Evolutionary conservation across 2,329 filamentous ascomycete genomes (phyloP).

Genomic region (Didymella keratinophila): DNA sequence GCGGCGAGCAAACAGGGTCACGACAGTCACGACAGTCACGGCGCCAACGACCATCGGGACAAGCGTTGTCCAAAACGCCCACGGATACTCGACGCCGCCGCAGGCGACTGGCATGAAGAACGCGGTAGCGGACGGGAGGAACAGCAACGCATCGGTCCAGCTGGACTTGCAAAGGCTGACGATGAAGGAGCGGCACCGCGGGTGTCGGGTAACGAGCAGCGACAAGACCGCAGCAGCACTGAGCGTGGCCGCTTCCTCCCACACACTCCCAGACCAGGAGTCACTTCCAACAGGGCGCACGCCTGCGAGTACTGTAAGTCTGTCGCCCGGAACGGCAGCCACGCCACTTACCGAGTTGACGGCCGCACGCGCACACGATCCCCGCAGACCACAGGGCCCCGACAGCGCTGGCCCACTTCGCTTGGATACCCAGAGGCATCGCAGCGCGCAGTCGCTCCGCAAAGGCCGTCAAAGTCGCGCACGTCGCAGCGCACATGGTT

Average conservation of each 20-base stretch:
- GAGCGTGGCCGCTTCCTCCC: too few species aligned
- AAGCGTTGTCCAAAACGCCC: neutral
- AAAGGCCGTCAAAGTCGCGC: too few species aligned
- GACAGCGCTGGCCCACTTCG: too few species aligned
- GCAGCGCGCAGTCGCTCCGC: too few species aligned
- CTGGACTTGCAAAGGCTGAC: neutral
- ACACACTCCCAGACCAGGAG: neutral
- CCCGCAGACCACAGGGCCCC: constrained; percentile 2
- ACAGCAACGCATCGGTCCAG: neutral
- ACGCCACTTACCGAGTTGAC: neutral
- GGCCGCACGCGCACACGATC: neutral
- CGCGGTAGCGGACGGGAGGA: neutral
- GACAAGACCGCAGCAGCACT: too few species aligned
- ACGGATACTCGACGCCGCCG: neutral
- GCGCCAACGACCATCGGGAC: neutral
- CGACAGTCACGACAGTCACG: neutral
- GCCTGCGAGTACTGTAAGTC: neutral
- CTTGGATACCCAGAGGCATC: too few species aligned
- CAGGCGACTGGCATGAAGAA: neutral
- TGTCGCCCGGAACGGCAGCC: neutral
- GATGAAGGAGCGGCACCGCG: neutral
- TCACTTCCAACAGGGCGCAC: neutral
- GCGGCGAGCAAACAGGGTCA: neutral
- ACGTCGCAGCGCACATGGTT: too few species aligned
- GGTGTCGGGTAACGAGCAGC: neutral